phyloP scores from a whole-genome alignment of 2,329 filamentous ascomycete genomes.

The Scedosporium minutisporum region DNA sequence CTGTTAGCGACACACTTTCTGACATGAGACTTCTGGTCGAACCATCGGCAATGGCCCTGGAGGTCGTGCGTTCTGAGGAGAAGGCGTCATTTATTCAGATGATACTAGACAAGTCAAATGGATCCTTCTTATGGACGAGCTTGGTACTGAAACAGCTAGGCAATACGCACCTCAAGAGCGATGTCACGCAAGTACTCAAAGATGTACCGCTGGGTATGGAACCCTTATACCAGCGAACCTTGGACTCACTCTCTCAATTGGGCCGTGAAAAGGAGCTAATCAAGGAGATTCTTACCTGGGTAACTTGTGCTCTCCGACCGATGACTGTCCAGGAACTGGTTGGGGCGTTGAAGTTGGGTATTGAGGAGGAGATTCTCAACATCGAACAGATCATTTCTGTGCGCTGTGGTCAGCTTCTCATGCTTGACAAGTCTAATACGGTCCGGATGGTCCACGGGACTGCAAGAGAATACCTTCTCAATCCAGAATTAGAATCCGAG shows the following conservation, averaged over 20 bases:
- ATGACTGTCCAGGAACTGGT: neutral
- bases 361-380: conserved; percentile 12
- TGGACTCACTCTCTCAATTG: neutral
- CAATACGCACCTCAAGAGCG: neutral
- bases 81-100: conserved; percentile 13
- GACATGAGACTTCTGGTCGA: neutral
- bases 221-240: neutral
- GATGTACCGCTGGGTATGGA: neutral
- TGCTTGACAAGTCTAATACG: conserved; percentile 20
- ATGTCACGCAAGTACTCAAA: neutral
- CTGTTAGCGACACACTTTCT: neutral
- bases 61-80: neutral
- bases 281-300: neutral
- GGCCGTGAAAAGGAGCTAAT: neutral
- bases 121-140: conserved; percentile 26
- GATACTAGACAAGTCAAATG: conserved; percentile 24
- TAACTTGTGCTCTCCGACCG: neutral
- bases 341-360: neutral
- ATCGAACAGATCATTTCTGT: conserved; percentile 17
- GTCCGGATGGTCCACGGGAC: conserved; percentile 29
- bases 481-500: neutral
- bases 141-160: conserved; percentile 22
- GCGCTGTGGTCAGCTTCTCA: conserved; percentile 26
- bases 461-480: conserved; percentile 21
- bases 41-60: neutral